Evolutionary conservation across 306 rosid genomes (phyloP).

Genomic region (Lathyrus sativus): DNA sequence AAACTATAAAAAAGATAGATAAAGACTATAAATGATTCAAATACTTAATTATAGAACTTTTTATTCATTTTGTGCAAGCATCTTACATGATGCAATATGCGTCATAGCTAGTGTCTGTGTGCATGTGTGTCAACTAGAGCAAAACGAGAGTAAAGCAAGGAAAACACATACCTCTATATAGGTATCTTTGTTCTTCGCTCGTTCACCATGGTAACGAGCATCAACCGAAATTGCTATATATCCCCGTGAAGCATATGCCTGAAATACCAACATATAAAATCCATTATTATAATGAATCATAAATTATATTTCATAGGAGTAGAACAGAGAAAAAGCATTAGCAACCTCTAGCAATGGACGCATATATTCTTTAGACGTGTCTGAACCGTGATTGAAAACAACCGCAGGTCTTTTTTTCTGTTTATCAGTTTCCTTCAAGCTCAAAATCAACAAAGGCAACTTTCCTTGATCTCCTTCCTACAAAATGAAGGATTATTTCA

Average conservation of each 20-base stretch:
- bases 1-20: too few relatives aligned
- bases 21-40: too few relatives aligned
- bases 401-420: constrained; percentile 64
- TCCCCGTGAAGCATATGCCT: constrained; percentile 96
- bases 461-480: constrained; percentile 94
- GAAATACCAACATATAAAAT: constrained; percentile 30
- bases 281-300: constrained; percentile 7
- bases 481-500: constrained; percentile 9
- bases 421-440: constrained; percentile 56
- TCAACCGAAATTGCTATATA: constrained; percentile 74
- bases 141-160: constrained; percentile 23
- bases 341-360: constrained; percentile 84
- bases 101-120: too few relatives aligned
- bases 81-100: too few relatives aligned
- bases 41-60: too few relatives aligned
- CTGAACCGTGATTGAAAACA: constrained; percentile 74
- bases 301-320: background rate
- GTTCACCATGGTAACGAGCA: constrained; percentile 97
- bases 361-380: constrained; percentile 66
- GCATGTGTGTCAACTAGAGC: too few relatives aligned
- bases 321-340: background rate
- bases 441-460: constrained; percentile 71
- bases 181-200: constrained; percentile 62
- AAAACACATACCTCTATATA: constrained; percentile 59
- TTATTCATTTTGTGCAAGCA: too few relatives aligned